These are phyloP conservation scores for Petunia secreta DNA, from an alignment of 257 asterid genomes.

Conservation along the genomic window DNA sequence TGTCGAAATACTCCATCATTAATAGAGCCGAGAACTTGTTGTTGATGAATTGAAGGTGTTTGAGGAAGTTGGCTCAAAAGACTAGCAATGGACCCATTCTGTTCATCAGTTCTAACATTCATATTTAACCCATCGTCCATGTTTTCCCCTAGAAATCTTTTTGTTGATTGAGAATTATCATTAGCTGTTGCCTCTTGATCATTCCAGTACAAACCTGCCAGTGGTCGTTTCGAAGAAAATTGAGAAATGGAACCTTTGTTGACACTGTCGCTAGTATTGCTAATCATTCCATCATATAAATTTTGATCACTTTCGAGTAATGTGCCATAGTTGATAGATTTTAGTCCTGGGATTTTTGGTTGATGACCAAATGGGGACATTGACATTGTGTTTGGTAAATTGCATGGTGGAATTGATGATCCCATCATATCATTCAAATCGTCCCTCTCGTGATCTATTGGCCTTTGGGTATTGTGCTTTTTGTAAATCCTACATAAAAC, in stretches of 20 bases:
- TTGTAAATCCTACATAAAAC: conserved; percentile 58
- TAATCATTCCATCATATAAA: conserved; percentile 56
- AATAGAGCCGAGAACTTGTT: conserved; percentile 58
- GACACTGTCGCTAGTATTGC: conserved; percentile 24
- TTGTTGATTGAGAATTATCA: conserved; percentile 45
- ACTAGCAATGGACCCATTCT: conserved; percentile 46
- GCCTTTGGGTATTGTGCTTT: conserved; percentile 63
- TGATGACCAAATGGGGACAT: conserved; percentile 34
- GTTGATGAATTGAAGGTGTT: conserved; percentile 53
- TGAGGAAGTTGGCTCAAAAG: conserved; percentile 67
- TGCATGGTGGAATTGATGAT: conserved; percentile 35
- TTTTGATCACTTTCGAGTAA: conserved; percentile 49
- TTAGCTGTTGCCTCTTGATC: conserved; percentile 33
- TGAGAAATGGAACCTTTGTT: too few species aligned
- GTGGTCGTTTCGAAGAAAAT: conserved; percentile 40
- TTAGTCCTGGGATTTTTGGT: conserved; percentile 35
- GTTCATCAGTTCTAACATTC: conserved; percentile 34
- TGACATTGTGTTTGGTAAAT: conserved; percentile 24
- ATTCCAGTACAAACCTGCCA: conserved; percentile 55
- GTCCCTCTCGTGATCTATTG: conserved; percentile 64
- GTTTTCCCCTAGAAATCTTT: conserved; percentile 52
- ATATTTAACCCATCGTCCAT: conserved; percentile 34
- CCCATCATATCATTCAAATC: conserved; percentile 49
- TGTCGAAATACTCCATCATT: conserved; percentile 71
- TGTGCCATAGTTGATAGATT: conserved; percentile 41